Conservation (phyloP, 2,329 filamentous ascomycete genomes). For the Colletotrichum abscissum region DNA sequence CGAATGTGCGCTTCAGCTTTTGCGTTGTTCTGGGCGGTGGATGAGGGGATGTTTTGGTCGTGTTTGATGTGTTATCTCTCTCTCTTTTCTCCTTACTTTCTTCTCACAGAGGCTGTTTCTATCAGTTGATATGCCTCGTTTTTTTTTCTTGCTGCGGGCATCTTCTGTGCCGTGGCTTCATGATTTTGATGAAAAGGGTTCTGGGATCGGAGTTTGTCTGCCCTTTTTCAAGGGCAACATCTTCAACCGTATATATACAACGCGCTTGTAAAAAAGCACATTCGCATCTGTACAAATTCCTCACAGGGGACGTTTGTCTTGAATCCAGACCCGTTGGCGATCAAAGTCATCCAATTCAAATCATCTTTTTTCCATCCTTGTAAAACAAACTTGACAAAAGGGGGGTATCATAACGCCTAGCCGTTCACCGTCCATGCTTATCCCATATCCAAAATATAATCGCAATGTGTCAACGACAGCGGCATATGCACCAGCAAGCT, state of each 20-base stretch:
- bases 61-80: neutral
- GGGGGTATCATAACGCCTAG: constrained; percentile 25
- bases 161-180: neutral
- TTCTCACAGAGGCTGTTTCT: neutral
- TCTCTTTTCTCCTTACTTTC: neutral
- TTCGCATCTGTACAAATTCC: neutral
- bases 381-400: neutral
- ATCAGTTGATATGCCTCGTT: neutral
- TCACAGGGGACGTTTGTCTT: neutral
- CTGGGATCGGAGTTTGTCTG: neutral
- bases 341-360: neutral
- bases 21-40: constrained; percentile 2
- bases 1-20: no score
- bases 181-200: neutral
- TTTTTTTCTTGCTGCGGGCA: neutral
- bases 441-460: neutral
- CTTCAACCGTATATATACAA: neutral
- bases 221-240: neutral
- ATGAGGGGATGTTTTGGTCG: constrained; percentile 14
- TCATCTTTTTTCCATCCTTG: neutral
- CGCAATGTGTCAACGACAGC: neutral
- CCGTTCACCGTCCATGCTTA: neutral
- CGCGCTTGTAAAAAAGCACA: neutral
- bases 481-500: no score
- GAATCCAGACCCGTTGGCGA: neutral